Evolutionary conservation across 371 early-diverging fungal genomes (phyloP).

Genomic region (Mycotypha africana): DNA sequence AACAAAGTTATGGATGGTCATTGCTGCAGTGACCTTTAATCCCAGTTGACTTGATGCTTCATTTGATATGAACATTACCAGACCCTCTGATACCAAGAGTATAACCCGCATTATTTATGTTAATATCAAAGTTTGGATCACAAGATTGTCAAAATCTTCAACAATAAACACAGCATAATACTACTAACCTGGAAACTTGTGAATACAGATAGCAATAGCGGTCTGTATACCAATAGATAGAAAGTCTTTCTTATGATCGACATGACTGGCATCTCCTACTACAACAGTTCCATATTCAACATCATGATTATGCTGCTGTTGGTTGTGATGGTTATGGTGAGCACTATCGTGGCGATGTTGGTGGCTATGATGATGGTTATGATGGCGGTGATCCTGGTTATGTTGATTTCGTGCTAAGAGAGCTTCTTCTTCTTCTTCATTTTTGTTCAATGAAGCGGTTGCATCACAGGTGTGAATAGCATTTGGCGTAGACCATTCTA

Average conservation of each 20-base stretch:
- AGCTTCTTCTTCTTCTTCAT: neutral
- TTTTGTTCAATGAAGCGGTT: too few relatives aligned
- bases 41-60: slow-evolving; percentile 62
- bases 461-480: slow-evolving; percentile 21
- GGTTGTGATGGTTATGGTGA: too few relatives aligned
- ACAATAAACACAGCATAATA: too few relatives aligned
- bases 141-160: too few relatives aligned
- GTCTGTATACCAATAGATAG: slow-evolving; percentile 59
- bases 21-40: slow-evolving; percentile 64
- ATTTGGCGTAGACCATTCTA: slow-evolving; percentile 17
- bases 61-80: slow-evolving; percentile 71
- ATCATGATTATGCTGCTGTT: neutral
- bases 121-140: neutral
- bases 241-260: slow-evolving; percentile 12
- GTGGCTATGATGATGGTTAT: neutral
- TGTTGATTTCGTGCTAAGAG: neutral
- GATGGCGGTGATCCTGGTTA: neutral
- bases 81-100: slow-evolving; percentile 66
- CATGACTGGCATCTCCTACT: neutral
- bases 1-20: slow-evolving; percentile 76
- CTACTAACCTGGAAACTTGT: slow-evolving; percentile 64
- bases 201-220: slow-evolving; percentile 63
- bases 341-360: slow-evolving; percentile 1
- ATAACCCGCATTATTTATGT: too few relatives aligned
- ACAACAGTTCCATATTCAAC: neutral